phyloP scores from a whole-genome alignment of 2,329 filamentous ascomycete species.

The Aspergillus flavus region DNA sequence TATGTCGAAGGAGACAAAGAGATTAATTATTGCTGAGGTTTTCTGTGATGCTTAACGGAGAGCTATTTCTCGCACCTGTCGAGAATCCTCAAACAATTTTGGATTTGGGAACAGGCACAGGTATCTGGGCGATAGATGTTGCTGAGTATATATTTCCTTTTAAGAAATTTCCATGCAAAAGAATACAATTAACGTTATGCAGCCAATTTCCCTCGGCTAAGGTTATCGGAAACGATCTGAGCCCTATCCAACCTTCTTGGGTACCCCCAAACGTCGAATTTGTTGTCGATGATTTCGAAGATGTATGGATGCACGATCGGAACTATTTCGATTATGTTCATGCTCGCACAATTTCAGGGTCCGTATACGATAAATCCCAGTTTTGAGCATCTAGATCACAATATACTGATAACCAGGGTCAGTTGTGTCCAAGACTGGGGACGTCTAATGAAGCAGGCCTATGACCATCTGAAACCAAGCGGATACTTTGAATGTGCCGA shows the following conservation, averaged over 20 bases:
- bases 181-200: background rate
- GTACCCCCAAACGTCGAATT: constrained; percentile 34
- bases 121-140: constrained; percentile 18
- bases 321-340: background rate
- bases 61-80: background rate
- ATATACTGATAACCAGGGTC: background rate
- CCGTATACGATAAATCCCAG: background rate
- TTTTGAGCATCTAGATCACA: background rate
- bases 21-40: background rate
- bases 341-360: background rate
- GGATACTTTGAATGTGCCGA: constrained; percentile 33
- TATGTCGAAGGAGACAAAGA: background rate
- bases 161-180: background rate
- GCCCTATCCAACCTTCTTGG: constrained; percentile 52
- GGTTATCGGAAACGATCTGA: constrained; percentile 52
- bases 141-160: background rate
- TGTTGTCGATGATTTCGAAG: constrained; percentile 32
- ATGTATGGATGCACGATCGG: constrained; percentile 19
- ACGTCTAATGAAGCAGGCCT: constrained; percentile 11
- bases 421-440: background rate
- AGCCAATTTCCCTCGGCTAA: constrained; percentile 30
- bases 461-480: constrained; percentile 31
- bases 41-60: background rate
- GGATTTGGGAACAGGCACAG: constrained; percentile 14
- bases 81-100: background rate